Evolutionary conservation across 306 rosid genomes (phyloP).

Genomic region (Oxytropis ochrocephala): DNA sequence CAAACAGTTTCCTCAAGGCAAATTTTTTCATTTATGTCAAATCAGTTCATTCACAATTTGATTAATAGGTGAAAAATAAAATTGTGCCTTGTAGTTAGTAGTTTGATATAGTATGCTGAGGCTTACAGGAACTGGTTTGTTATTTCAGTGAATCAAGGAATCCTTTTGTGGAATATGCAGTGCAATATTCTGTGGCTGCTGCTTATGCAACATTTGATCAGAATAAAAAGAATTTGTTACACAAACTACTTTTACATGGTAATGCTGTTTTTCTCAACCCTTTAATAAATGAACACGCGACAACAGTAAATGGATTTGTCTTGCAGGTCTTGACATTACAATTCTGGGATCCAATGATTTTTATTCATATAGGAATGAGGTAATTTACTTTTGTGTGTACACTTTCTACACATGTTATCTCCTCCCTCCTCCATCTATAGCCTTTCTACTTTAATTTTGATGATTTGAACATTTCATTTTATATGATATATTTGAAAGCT

Average conservation of each 20-base stretch:
- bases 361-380: slow-evolving; percentile 86
- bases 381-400: slow-evolving; percentile 20
- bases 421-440: not conserved
- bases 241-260: slow-evolving; percentile 76
- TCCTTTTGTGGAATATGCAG: slow-evolving; percentile 92
- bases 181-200: slow-evolving; percentile 85
- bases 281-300: not conserved
- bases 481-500: not conserved
- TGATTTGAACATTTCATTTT: not conserved
- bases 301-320: slow-evolving; percentile 19
- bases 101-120: not conserved
- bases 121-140: slow-evolving; percentile 17
- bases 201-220: slow-evolving; percentile 63
- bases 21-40: not conserved
- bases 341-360: slow-evolving; percentile 90
- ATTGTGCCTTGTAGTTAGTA: too few species aligned
- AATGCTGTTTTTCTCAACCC: slow-evolving; percentile 8
- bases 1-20: slow-evolving; percentile 63
- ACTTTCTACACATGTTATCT: not conserved
- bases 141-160: slow-evolving; percentile 69
- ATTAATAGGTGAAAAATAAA: too few species aligned
- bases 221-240: slow-evolving; percentile 45
- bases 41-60: not conserved
- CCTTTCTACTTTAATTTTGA: not conserved
- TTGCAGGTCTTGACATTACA: slow-evolving; percentile 84